Base-by-base conservation (phyloP, 2,329 filamentous ascomycete genomes). In the Cytospora piceicola region DNA sequence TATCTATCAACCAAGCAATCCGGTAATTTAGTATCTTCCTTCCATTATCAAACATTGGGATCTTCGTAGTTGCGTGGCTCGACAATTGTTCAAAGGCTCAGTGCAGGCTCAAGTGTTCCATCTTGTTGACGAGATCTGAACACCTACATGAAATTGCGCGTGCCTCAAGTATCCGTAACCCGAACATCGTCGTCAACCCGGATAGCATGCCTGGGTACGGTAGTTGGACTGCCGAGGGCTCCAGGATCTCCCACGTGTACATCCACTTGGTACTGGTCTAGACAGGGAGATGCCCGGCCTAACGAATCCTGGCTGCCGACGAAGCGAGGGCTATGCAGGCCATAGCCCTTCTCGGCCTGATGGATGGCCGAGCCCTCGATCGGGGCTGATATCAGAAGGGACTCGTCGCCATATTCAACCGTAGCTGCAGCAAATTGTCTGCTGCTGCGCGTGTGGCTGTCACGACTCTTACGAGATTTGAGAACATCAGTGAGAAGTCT, bases 161-260 rank as follows among this genome's bases (percentile, higher is more conserved):
- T 32, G 30, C 5, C 30, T 32, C 30, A 32, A 53, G 51, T 27
- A 53, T 27, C n/a, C 24, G 53, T 55, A 22, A 55, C 29, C 29
- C 29, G 2, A 29, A 55, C 29, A 55, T 55, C 53, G 27, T 55
- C 34, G 27, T 55, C 53, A 6, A 55, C 53, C 12, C 53, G 53
- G n/a, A 55, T 55, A 32, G 53, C 15, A 22, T 32, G 29, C 2
- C 20, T 22, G 15, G 53, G 53, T 4, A 55, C 53, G 27, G 2
- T 14, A 34, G 53, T 34, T 11, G 9, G 3, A 15, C 3, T 36
- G 6, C 34, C 34, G 14, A 11, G 3, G 14, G 34, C 34, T 3
- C 34, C 34, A 36, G 14, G 52, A 3, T 54, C 24, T 54, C 52
- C 52, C 24, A 14, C 12, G 12, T 22, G 20, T 7, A 54, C 30